These are phyloP conservation scores for Fusarium fracticaudum DNA, from an alignment of 2,329 filamentous ascomycete species.

Conservation along the genomic window DNA sequence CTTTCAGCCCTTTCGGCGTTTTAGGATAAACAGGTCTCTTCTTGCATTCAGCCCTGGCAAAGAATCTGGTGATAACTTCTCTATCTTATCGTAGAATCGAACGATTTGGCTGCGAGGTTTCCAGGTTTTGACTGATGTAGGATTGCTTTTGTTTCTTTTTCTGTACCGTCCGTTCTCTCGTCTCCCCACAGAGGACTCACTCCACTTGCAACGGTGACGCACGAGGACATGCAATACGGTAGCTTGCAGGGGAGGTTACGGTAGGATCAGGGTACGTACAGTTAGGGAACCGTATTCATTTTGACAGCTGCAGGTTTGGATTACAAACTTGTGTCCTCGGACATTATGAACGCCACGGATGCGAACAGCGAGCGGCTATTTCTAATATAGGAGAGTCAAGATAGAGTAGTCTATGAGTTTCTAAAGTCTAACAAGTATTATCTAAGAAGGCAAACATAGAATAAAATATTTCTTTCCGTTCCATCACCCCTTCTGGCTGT, in stretches of 20 bases:
- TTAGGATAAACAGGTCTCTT: constrained; percentile 8
- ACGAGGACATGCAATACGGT: constrained; percentile 13
- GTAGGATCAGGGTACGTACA: not conserved
- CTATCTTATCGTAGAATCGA: constrained; percentile 8
- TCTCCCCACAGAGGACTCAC: constrained; percentile 17
- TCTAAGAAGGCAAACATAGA: not conserved
- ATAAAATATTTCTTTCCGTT: not conserved
- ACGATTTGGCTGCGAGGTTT: constrained; percentile 14
- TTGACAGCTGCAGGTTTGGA: not conserved
- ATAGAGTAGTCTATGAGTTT: not conserved
- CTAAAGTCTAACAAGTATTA: not conserved
- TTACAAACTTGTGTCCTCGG: constrained; percentile 12
- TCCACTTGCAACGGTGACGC: constrained; percentile 9
- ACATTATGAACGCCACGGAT: not conserved
- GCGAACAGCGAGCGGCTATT: not conserved
- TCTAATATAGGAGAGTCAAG: constrained; percentile 1
- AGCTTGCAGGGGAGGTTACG: not conserved
- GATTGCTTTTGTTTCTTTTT: not conserved
- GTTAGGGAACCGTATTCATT: not conserved
- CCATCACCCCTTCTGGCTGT: not conserved
- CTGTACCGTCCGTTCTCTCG: not conserved
- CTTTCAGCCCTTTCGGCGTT: not conserved
- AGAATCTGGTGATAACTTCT: constrained; percentile 2
- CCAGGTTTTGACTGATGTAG: constrained; percentile 1
- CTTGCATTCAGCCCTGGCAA: constrained; percentile 9